phyloP scores from a whole-genome alignment of 306 rosid species.

The Vigna trinervia region DNA sequence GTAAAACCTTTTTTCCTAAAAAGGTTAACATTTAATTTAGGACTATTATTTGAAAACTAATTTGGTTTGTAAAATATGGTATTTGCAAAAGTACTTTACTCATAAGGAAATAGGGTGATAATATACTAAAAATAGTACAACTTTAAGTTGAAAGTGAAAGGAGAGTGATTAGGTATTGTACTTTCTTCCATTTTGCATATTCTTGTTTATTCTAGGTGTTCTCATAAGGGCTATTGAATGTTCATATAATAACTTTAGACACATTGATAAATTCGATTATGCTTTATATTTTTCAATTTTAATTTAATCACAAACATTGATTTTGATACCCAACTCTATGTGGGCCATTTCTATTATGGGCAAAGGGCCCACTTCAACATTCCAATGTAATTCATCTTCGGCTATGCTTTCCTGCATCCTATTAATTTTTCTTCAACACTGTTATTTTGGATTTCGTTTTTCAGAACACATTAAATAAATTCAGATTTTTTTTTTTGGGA shows the following conservation, averaged over 20 bases:
- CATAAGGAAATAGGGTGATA: not conserved
- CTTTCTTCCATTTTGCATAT: not conserved
- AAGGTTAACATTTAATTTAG: not conserved
- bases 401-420: no score
- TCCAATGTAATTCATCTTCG: no score
- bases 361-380: not conserved
- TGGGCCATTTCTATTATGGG: not conserved
- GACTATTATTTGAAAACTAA: not conserved
- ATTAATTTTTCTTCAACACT: no score
- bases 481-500: no score
- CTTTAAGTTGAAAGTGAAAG: not conserved
- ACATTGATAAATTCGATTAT: not conserved
- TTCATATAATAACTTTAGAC: not conserved
- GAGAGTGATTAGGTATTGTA: not conserved
- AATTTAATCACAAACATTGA: constrained; percentile 2
- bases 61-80: not conserved
- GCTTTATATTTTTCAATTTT: not conserved
- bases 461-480: no score
- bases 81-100: not conserved
- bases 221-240: not conserved
- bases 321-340: not conserved
- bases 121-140: not conserved
- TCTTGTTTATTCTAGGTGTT: not conserved
- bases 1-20: not conserved
- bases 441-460: no score